A percentile compares a stretch with the other conserved stretches of the same genome.
phyloP scores from a whole-genome alignment of 1,284 basidiomycete genomes.

The Ceratobasidium sp. region DNA sequence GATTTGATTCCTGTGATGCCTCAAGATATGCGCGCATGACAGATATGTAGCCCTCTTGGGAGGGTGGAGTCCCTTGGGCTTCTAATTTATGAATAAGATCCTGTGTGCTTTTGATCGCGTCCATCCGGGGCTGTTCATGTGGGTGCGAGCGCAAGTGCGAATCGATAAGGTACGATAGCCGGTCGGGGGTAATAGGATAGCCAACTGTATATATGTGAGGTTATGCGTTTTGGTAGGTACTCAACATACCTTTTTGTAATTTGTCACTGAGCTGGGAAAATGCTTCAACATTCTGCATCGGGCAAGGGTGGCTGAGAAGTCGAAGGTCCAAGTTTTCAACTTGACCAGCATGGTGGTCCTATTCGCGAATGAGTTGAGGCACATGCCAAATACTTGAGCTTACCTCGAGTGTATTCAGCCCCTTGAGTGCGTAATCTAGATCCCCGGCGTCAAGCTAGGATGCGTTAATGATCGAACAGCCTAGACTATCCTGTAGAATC shows the following conservation, averaged over 20 bases:
- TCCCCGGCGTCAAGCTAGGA: conserved; percentile 53
- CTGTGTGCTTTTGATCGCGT: conserved; percentile 16
- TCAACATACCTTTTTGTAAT: conserved; percentile 7
- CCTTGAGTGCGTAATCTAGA: conserved; percentile 50
- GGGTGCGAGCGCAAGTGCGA: conserved; percentile 5
- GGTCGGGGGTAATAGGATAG: conserved; percentile 30
- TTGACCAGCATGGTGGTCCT: conserved; percentile 51
- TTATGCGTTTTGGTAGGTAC: neutral
- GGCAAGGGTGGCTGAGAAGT: conserved; percentile 14
- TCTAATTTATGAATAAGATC: conserved; percentile 36
- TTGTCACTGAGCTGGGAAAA: conserved; percentile 29
- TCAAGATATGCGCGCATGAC: conserved; percentile 54
- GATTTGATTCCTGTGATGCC: conserved; percentile 54
- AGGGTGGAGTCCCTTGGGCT: conserved; percentile 33
- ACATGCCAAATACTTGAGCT: conserved; percentile 55
- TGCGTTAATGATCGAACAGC: neutral
- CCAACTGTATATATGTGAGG: conserved; percentile 3
- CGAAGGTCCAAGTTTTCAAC: conserved; percentile 30
- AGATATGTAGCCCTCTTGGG: conserved; percentile 19
- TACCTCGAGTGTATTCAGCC: conserved; percentile 61
- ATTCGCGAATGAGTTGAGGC: conserved; percentile 60
- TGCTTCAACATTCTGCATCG: neutral
- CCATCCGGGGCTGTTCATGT: neutral
- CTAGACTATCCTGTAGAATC: neutral
- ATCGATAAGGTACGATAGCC: conserved; percentile 13